phyloP scores from a whole-genome alignment of 371 early-diverging fungal species.

The Chytridium lagenaria region DNA sequence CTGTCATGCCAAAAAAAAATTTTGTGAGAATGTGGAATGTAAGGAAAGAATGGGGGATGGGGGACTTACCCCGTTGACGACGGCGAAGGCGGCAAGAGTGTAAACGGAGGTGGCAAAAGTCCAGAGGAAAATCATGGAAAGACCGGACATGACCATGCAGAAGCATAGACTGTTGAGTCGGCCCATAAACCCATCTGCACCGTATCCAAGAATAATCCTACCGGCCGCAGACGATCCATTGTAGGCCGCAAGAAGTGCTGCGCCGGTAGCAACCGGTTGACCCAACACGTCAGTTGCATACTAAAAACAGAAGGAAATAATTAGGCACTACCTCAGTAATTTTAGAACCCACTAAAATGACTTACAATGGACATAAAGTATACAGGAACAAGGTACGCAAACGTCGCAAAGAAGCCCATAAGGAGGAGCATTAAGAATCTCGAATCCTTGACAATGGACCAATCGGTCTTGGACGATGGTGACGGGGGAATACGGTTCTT shows the following conservation, averaged over 20 bases:
- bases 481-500: conserved; percentile 21
- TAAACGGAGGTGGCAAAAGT: neutral
- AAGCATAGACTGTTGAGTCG: conserved; percentile 25
- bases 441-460: conserved; percentile 23
- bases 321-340: too few relatives aligned
- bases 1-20: neutral
- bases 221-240: conserved; percentile 33
- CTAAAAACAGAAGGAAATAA: neutral
- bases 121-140: conserved; percentile 23
- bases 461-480: conserved; percentile 18
- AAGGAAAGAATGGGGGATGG: neutral
- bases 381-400: conserved; percentile 26
- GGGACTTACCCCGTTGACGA: conserved; percentile 27
- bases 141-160: conserved; percentile 21
- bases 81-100: conserved; percentile 17
- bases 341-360: too few relatives aligned
- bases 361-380: conserved; percentile 6
- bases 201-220: conserved; percentile 26
- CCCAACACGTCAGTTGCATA: conserved; percentile 15
- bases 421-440: conserved; percentile 24
- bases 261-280: conserved; percentile 6
- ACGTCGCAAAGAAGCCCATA: conserved; percentile 28
- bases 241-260: conserved; percentile 24
- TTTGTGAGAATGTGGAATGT: neutral
- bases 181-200: conserved; percentile 30